phyloP scores from a whole-genome alignment of 495 filamentous ascomycete genomes.

The Sphaerosporella brunnea region DNA sequence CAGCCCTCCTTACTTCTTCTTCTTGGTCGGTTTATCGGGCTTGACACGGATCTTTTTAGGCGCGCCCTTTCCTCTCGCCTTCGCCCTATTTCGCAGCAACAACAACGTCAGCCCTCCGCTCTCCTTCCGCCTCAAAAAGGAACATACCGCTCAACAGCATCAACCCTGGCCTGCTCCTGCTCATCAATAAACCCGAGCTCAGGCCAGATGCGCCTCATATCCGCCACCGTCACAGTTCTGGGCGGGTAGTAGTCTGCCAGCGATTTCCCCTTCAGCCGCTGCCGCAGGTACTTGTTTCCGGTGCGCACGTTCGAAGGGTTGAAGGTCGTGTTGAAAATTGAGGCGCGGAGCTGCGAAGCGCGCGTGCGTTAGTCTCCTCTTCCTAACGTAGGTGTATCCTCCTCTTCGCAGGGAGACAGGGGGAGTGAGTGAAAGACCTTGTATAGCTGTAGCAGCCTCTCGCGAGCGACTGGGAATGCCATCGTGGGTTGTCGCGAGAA shows the following conservation, averaged over 20 bases:
- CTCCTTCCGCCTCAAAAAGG: conserved; percentile 9
- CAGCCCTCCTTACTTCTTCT: conserved; percentile 11
- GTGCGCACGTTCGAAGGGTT: conserved; percentile 65
- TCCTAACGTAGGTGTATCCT: too few species aligned
- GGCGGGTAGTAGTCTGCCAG: conserved; percentile 74
- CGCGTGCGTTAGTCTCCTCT: conserved; percentile 10
- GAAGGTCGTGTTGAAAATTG: conserved; percentile 76
- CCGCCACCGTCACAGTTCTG: conserved; percentile 46
- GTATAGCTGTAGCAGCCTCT: conserved; percentile 19
- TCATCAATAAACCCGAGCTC: conserved; percentile 52
- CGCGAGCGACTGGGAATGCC: conserved; percentile 5
- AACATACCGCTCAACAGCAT: conserved; percentile 50
- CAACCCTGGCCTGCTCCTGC: conserved; percentile 57
- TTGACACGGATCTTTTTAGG: conserved; percentile 72
- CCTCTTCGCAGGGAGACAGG: conserved; percentile 2
- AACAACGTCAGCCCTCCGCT: conserved; percentile 7
- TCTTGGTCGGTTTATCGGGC: conserved; percentile 9
- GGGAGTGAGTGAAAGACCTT: conserved; percentile 11
- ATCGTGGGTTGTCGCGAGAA: too few species aligned
- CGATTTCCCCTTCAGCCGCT: conserved; percentile 60
- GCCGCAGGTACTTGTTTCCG: conserved; percentile 75
- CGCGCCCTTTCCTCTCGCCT: conserved; percentile 65
- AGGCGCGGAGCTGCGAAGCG: conserved; percentile 53
- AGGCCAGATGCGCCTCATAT: conserved; percentile 46
- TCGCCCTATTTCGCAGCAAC: conserved; percentile 30